phyloP scores from a whole-genome alignment of 768 basidiomycete genomes.

The Boletus subparvulus region DNA sequence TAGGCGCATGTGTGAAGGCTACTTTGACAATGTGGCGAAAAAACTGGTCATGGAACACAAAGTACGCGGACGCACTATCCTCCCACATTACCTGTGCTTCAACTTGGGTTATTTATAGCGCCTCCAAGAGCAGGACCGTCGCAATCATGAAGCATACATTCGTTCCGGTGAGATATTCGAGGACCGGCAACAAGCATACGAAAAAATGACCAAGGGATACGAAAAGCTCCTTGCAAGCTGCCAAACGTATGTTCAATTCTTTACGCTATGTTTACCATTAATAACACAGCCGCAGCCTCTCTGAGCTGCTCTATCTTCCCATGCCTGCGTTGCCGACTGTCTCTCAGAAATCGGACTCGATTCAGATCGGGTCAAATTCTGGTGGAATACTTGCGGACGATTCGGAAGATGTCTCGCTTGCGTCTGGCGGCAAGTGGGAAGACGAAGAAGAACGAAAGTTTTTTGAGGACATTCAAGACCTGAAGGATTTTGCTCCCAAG shows the following conservation, averaged over 20 bases:
- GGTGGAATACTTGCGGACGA: constrained; percentile 49
- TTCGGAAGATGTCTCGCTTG: constrained; percentile 50
- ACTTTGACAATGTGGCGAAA: constrained; percentile 89
- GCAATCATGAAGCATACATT: constrained; percentile 99
- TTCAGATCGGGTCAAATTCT: constrained; percentile 61
- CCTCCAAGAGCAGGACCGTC: constrained; percentile 93
- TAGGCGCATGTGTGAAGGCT: constrained; percentile 89
- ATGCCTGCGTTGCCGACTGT: constrained; percentile 82
- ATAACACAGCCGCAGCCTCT: constrained; percentile 54
- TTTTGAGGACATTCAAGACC: constrained; percentile 89
- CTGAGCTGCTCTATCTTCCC: constrained; percentile 83
- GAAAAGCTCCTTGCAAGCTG: constrained; percentile 89
- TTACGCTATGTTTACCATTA: not conserved
- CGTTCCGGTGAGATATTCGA: constrained; percentile 99
- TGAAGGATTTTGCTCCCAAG: constrained; percentile 89
- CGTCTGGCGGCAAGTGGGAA: constrained; percentile 87
- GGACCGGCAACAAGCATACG: constrained; percentile 97
- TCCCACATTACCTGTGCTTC: not conserved
- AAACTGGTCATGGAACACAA: constrained; percentile 91
- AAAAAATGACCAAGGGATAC: constrained; percentile 96
- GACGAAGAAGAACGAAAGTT: constrained; percentile 95
- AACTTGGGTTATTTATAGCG: constrained; percentile 48
- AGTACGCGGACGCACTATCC: constrained; percentile 41
- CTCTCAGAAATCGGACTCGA: constrained; percentile 79
- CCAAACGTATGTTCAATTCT: constrained; percentile 62